phyloP scores from a whole-genome alignment of 495 filamentous ascomycete species.

The Staphylotrichum tortipilum region DNA sequence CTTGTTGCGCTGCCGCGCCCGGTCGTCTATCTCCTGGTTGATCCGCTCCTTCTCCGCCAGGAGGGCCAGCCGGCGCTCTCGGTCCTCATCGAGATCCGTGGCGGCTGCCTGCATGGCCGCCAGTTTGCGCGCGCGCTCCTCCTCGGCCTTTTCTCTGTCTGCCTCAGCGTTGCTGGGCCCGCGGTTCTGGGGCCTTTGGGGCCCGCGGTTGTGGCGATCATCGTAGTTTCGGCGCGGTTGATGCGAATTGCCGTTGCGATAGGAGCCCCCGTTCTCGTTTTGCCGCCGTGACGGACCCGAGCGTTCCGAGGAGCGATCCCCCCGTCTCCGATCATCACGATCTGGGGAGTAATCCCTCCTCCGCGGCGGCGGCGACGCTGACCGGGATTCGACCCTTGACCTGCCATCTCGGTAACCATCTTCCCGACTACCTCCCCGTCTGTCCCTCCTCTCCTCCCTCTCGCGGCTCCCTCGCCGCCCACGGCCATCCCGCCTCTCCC shows the following conservation, averaged over 20 bases:
- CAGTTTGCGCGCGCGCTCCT: constrained; percentile 58
- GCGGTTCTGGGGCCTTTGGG: neutral
- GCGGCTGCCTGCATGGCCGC: constrained; percentile 86
- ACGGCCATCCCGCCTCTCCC: constrained; percentile 5
- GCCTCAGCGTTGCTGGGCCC: neutral
- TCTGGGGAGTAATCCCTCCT: constrained; percentile 15
- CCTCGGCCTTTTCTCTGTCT: constrained; percentile 2
- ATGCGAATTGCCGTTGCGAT: constrained; percentile 18
- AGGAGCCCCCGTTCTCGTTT: constrained; percentile 4
- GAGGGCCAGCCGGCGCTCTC: constrained; percentile 60
- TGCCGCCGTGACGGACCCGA: neutral
- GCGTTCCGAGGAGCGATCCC: neutral
- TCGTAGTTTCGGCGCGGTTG: constrained; percentile 24
- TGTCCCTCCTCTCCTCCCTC: constrained; percentile 6
- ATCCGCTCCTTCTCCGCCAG: constrained; percentile 57
- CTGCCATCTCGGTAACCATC: neutral
- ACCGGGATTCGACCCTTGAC: constrained; percentile 8
- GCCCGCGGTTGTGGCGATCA: constrained; percentile 8
- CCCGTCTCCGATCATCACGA: constrained; percentile 4
- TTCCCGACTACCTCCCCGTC: neutral
- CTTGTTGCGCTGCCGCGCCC: constrained; percentile 44
- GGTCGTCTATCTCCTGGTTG: constrained; percentile 56
- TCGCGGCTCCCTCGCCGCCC: neutral
- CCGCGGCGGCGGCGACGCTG: constrained; percentile 21
- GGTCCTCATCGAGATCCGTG: constrained; percentile 63